Conservation (phyloP, 192 early-diverging fungal genomes). For the Paraglomus occultum region DNA sequence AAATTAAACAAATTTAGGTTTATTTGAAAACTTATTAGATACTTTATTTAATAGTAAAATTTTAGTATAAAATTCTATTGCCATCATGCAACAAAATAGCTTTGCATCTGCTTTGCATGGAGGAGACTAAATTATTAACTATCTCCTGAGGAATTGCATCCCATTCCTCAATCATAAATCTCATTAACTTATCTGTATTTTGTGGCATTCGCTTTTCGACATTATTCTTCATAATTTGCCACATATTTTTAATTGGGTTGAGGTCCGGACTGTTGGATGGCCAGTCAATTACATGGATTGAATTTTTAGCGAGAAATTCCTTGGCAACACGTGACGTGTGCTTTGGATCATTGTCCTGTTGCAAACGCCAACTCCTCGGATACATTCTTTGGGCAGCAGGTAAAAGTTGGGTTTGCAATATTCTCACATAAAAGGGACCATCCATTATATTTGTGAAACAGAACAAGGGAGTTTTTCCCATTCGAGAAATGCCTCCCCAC, state of each 20-base stretch:
- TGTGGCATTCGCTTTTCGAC: too few relatives aligned
- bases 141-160: too few relatives aligned
- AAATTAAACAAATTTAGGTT: too few relatives aligned
- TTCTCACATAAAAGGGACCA: not conserved
- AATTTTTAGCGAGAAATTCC: too few relatives aligned
- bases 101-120: too few relatives aligned
- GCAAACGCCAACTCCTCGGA: not conserved
- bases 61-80: too few relatives aligned
- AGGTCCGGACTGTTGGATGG: constrained; percentile 27
- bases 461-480: not conserved
- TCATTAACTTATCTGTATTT: too few relatives aligned
- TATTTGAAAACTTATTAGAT: too few relatives aligned
- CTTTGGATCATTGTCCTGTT: not conserved
- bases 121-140: too few relatives aligned
- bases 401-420: not conserved
- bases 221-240: constrained; percentile 6
- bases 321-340: not conserved
- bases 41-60: too few relatives aligned
- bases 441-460: constrained; percentile 1
- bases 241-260: constrained; percentile 30
- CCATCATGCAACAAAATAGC: too few relatives aligned
- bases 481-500: not conserved
- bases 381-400: not conserved
- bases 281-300: constrained; percentile 21
- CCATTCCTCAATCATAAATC: too few relatives aligned